Evolutionary conservation across 768 basidiomycete species (phyloP).

Genomic region (Trichaptum fuscoviolaceum): DNA sequence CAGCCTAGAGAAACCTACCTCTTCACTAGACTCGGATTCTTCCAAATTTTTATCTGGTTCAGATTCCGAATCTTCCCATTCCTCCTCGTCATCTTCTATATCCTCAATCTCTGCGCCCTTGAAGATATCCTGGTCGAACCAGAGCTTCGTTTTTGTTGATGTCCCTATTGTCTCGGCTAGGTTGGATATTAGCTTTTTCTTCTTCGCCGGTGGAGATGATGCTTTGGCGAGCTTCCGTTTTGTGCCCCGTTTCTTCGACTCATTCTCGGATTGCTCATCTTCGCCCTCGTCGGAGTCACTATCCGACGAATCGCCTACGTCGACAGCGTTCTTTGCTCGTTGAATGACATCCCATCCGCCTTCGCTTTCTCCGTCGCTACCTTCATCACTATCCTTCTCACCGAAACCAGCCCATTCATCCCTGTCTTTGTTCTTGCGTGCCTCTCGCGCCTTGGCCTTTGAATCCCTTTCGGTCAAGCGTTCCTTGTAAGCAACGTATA

Average conservation of each 20-base stretch:
- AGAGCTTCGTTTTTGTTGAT: constrained; percentile 57
- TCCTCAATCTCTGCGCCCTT: constrained; percentile 48
- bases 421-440: constrained; percentile 60
- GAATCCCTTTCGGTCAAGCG: constrained; percentile 77
- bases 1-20: constrained; percentile 19
- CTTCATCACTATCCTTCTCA: constrained; percentile 30
- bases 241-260: constrained; percentile 33
- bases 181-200: constrained; percentile 45
- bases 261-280: constrained; percentile 24
- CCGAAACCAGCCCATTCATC: constrained; percentile 74
- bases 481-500: constrained; percentile 85
- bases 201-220: constrained; percentile 37
- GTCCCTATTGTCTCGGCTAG: constrained; percentile 33
- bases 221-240: constrained; percentile 25
- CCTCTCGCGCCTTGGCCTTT: constrained; percentile 81
- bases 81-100: constrained; percentile 34
- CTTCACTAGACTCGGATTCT: constrained; percentile 21
- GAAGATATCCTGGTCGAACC: constrained; percentile 96
- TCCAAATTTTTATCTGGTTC: constrained; percentile 22
- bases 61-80: constrained; percentile 29
- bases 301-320: constrained; percentile 46
- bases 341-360: constrained; percentile 74
- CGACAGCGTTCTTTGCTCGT: constrained; percentile 42
- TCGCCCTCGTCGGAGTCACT: constrained; percentile 45
- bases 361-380: constrained; percentile 37